A percentile compares a stretch with the other conserved stretches of the same genome.
Evolutionary conservation across 2,329 filamentous ascomycete species (phyloP).

Genomic region (Volutella citrinella): DNA sequence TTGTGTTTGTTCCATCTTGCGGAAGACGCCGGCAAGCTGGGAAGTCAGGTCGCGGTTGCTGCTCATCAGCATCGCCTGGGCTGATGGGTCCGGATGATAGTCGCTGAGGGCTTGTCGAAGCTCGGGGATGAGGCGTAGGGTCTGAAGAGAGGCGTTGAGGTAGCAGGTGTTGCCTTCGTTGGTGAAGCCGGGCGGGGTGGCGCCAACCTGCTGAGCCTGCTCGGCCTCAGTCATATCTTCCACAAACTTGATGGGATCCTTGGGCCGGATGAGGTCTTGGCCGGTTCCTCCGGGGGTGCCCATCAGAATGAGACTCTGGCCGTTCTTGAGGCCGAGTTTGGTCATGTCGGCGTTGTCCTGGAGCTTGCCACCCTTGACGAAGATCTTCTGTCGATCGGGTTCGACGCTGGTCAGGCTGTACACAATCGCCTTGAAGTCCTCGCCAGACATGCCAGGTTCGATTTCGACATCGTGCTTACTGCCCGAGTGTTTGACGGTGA

Average conservation of each 20-base stretch:
- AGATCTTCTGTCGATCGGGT: slow-evolving; percentile 91
- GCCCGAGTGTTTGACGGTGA: slow-evolving; percentile 91
- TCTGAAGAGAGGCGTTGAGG: slow-evolving; percentile 95
- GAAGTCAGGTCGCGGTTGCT: slow-evolving; percentile 63
- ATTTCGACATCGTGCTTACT: slow-evolving; percentile 95
- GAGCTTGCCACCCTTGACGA: slow-evolving; percentile 90
- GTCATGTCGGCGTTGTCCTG: slow-evolving; percentile 91
- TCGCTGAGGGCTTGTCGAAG: slow-evolving; percentile 73
- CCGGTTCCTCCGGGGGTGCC: slow-evolving; percentile 74
- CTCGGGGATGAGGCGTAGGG: slow-evolving; percentile 83
- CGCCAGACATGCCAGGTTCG: slow-evolving; percentile 78
- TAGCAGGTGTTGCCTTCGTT: slow-evolving; percentile 99
- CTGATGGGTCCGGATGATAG: slow-evolving; percentile 47
- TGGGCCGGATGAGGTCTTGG: slow-evolving; percentile 64
- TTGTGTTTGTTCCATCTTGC: slow-evolving; percentile 85
- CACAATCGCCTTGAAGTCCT: slow-evolving; percentile 93
- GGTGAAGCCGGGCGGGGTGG: slow-evolving; percentile 80
- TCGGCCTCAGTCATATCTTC: slow-evolving; percentile 99
- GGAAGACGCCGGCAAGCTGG: slow-evolving; percentile 79
- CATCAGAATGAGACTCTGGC: slow-evolving; percentile 93
- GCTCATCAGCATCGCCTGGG: slow-evolving; percentile 39
- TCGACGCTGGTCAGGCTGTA: slow-evolving; percentile 95
- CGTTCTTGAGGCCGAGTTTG: slow-evolving; percentile 79
- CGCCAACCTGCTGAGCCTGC: slow-evolving; percentile 75
- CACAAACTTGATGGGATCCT: slow-evolving; percentile 79